Evolutionary conservation across 495 filamentous ascomycete species (phyloP).

Genomic region (Penicillium ucsense): DNA sequence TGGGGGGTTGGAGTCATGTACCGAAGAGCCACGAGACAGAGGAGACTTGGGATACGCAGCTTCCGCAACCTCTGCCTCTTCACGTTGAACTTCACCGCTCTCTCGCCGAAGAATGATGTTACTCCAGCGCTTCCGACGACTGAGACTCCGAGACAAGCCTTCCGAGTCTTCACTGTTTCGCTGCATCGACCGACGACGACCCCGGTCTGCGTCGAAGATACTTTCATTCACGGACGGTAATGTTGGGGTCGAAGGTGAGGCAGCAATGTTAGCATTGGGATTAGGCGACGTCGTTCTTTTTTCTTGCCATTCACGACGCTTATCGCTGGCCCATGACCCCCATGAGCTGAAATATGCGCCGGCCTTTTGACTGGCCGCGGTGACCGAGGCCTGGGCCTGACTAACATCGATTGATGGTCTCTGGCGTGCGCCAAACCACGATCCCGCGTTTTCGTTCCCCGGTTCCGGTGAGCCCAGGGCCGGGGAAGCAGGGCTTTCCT

Average conservation of each 20-base stretch:
- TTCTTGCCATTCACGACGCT: conserved; percentile 55
- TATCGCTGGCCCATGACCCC: conserved; percentile 91
- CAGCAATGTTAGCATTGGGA: conserved; percentile 7
- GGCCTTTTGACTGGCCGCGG: conserved; percentile 61
- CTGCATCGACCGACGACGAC: conserved; percentile 25
- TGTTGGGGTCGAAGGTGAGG: conserved; percentile 23
- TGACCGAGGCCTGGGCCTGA: conserved; percentile 58
- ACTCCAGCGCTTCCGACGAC: conserved; percentile 37
- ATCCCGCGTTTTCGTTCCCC: conserved; percentile 14
- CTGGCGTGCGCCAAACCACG: conserved; percentile 23
- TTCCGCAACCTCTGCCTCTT: conserved; percentile 12
- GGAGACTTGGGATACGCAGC: conserved; percentile 27
- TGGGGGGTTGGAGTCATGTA: conserved; percentile 5
- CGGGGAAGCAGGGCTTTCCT: conserved; percentile 13
- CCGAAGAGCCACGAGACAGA: conserved; percentile 22
- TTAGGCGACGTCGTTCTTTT: conserved; percentile 24
- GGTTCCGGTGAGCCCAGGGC: conserved; percentile 13
- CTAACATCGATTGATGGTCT: conserved; percentile 45
- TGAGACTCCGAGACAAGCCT: conserved; percentile 28
- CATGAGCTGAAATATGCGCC: conserved; percentile 87
- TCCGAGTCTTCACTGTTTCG: conserved; percentile 21
- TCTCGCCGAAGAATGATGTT: conserved; percentile 34
- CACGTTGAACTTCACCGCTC: conserved; percentile 26
- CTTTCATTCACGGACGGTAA: conserved; percentile 21
- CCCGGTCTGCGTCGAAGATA: conserved; percentile 21